Percentiles rank a stretch among this genome's conserved stretches.
These are phyloP conservation scores for Chimonanthus salicifolius DNA, from an alignment of 164 flowering plant species.

Conservation along the genomic window DNA sequence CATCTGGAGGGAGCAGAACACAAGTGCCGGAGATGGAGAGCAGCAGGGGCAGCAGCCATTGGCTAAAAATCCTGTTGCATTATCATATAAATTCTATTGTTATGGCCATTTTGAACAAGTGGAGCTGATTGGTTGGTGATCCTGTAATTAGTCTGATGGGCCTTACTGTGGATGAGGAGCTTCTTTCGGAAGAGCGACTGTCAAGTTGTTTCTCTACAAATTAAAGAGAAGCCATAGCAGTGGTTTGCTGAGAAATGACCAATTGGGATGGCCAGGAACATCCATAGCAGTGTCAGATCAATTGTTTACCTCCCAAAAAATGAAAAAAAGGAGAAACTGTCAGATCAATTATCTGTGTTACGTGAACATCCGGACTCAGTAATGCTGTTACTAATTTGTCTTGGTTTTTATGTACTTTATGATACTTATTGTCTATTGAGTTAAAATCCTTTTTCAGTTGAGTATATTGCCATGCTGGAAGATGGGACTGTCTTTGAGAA, in stretches of 20 bases:
- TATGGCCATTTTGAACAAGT: too few relatives aligned
- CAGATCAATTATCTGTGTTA: background rate
- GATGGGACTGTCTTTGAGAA: slow-evolving; percentile 60
- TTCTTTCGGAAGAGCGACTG: background rate
- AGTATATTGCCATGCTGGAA: slow-evolving; percentile 47
- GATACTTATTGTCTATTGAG: background rate
- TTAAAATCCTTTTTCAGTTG: slow-evolving; percentile 35
- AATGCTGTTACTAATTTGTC: background rate
- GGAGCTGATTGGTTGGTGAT: too few relatives aligned
- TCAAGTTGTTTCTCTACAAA: background rate
- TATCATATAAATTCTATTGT: too few relatives aligned
- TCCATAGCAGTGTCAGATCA: background rate
- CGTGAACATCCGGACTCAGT: background rate
- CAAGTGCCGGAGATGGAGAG: too few relatives aligned
- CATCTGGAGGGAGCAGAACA: too few relatives aligned
- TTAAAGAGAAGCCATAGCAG: background rate
- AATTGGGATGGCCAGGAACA: background rate
- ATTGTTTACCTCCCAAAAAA: too few relatives aligned
- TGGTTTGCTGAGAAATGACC: too few relatives aligned
- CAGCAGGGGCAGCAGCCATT: too few relatives aligned
- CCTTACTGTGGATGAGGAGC: too few relatives aligned
- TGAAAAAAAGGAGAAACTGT: background rate
- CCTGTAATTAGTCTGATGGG: too few relatives aligned
- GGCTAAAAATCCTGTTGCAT: too few relatives aligned
- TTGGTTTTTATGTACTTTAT: background rate